phyloP scores from a whole-genome alignment of 2,329 filamentous ascomycete species.

The Pseudogymnoascus sp. region DNA sequence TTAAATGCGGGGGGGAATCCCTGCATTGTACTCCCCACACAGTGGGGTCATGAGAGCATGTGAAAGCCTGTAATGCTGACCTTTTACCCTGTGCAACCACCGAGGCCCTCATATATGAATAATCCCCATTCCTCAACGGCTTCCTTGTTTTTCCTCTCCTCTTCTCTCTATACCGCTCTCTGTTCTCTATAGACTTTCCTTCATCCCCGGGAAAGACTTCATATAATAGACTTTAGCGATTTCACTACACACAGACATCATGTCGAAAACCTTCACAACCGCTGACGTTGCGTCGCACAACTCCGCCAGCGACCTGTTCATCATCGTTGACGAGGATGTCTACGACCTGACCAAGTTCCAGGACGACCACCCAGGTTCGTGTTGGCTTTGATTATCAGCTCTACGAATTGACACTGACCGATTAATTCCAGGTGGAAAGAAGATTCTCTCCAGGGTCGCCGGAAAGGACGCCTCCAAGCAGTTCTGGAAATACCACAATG shows the following conservation, averaged over 20 bases:
- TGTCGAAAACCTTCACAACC: slow-evolving; percentile 81
- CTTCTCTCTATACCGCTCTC: background rate
- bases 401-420: background rate
- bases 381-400: background rate
- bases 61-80: background rate
- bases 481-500: slow-evolving; percentile 32
- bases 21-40: background rate
- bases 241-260: slow-evolving; percentile 32
- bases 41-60: slow-evolving; percentile 9
- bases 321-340: slow-evolving; percentile 89
- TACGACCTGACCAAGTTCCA: slow-evolving; percentile 90
- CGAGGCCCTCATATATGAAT: slow-evolving; percentile 10
- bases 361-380: slow-evolving; percentile 72
- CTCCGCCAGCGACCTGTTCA: slow-evolving; percentile 78
- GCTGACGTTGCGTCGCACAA: slow-evolving; percentile 88
- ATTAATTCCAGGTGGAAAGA: slow-evolving; percentile 24
- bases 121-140: background rate
- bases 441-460: slow-evolving; percentile 27
- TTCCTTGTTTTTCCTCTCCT: background rate
- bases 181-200: background rate
- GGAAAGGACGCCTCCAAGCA: slow-evolving; percentile 30
- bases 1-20: slow-evolving; percentile 3
- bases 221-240: background rate
- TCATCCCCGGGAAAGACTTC: background rate
- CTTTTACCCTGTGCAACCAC: background rate